Evolutionary conservation across 352 stramenopile species (phyloP), one percentile per base, ranked within the genome.

Genomic region (Globisporangium middletonii): DNA sequence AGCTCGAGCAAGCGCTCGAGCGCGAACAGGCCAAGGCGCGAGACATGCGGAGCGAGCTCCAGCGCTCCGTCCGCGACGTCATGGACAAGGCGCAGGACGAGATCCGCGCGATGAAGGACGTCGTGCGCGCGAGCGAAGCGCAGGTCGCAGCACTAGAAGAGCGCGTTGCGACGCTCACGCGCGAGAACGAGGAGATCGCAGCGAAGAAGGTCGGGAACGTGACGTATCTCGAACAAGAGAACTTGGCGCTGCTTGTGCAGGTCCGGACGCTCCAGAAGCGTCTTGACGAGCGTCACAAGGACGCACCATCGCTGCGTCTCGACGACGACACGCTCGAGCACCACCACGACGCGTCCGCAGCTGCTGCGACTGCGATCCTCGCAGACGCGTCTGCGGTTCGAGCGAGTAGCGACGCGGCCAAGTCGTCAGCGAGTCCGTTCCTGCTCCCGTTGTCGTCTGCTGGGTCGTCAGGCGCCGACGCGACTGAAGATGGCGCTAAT

Each of bases 221-320:
- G 15, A 70, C 75, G 55, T 87, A 73, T 38, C 63, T 90, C 23
- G 78, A 87, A 57, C 83, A 88, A 49, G 76, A 86, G 59, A 88
- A 88, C 49, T 50, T 88, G 26, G 71, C 86, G 52, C 67, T 88
- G 41, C 69, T 83, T 7, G 73, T 88, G 23, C 72, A 88, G 54
- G 83, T 72, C 53, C 74, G 80, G 4, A 61, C 76, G 50, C 64
- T 87, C 15, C 83, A 83, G 52, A 83, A 83, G 53, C 70, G 53
- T 0, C 65, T 89, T 38, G 69, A 78, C 38, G 46, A 46, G 28
- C 50, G 15, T n/a, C n/a, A 13, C 0, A 18, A 35, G 6, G 16
- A 12, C 28, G 33, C 8, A 8, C 1, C 58, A 8, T 18, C 15
- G 37, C 11, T 30, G 4, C 11, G 35, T 16, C 38, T 51, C 23